Evolutionary conservation across 2,329 filamentous ascomycete species (phyloP).

Genomic region (Chaetomiaceae sp.): DNA sequence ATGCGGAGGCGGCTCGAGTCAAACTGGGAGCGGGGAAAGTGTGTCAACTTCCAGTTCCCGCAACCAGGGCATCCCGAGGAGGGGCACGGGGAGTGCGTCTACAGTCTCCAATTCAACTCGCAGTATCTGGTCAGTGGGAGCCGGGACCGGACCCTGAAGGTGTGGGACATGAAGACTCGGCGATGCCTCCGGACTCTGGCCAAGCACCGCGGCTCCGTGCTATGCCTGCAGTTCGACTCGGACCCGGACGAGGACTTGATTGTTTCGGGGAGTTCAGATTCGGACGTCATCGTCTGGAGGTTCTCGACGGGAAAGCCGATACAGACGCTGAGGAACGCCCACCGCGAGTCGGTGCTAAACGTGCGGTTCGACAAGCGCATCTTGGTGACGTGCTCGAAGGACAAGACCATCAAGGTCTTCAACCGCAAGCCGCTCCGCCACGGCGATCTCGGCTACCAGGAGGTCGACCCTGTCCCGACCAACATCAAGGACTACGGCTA

Average conservation of each 20-base stretch:
- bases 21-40: conserved; percentile 85
- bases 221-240: conserved; percentile 93
- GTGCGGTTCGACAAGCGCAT: conserved; percentile 88
- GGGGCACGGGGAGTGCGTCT: conserved; percentile 88
- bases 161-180: conserved; percentile 83
- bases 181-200: conserved; percentile 64
- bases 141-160: conserved; percentile 77
- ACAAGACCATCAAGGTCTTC: conserved; percentile 95
- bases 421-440: conserved; percentile 66
- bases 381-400: conserved; percentile 94
- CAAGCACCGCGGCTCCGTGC: conserved; percentile 79
- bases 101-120: conserved; percentile 83
- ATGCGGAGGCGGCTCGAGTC: conserved; percentile 79
- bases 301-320: conserved; percentile 87
- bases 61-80: conserved; percentile 76
- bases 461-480: conserved; percentile 49
- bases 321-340: conserved; percentile 69
- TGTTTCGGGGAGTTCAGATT: conserved; percentile 93
- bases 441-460: conserved; percentile 53
- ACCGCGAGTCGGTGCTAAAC: conserved; percentile 88
- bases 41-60: conserved; percentile 82
- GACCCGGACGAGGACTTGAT: conserved; percentile 82
- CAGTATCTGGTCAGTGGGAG: conserved; percentile 91
- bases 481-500: conserved; percentile 52
- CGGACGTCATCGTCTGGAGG: conserved; percentile 82